phyloP scores from a whole-genome alignment of 225 moss, liverwort and hornwort species.

The Antitrichia curtipendula region DNA sequence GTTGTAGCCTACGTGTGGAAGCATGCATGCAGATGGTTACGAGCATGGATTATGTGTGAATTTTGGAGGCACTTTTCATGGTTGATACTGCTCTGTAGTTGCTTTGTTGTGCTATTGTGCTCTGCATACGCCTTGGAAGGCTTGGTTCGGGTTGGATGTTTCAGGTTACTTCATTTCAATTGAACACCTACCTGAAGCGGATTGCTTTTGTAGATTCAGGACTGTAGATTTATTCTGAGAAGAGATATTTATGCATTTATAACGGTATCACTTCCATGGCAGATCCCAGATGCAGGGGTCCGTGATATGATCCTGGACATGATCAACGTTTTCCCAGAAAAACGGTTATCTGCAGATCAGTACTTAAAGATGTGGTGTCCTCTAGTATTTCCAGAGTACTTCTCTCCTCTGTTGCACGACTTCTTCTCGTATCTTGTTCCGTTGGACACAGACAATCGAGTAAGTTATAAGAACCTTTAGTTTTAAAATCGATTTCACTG shows the following conservation, averaged over 20 bases:
- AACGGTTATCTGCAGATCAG: conserved; percentile 66
- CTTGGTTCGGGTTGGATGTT: not conserved
- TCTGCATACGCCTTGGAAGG: not conserved
- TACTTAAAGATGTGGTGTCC: conserved; percentile 70
- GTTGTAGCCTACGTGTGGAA: not conserved
- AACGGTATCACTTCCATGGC: conserved; percentile 7
- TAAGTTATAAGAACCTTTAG: conserved; percentile 15
- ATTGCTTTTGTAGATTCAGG: not conserved
- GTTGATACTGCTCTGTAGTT: not conserved
- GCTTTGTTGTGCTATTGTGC: not conserved
- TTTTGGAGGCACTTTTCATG: not conserved
- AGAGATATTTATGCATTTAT: not conserved
- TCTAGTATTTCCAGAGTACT: conserved; percentile 76
- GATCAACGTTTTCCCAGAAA: conserved; percentile 67
- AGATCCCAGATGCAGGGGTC: conserved; percentile 86
- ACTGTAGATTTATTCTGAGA: not conserved
- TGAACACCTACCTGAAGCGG: not conserved
- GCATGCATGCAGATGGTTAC: not conserved
- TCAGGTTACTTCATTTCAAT: not conserved
- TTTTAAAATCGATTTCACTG: not conserved
- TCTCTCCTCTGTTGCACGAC: conserved; percentile 88
- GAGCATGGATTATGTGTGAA: not conserved
- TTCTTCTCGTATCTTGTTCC: conserved; percentile 91
- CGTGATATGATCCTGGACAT: conserved; percentile 86
- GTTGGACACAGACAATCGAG: conserved; percentile 90